Evolutionary conservation across 202 grass and related monocot genomes (phyloP).

Genomic region (Elaeis oleifera): DNA sequence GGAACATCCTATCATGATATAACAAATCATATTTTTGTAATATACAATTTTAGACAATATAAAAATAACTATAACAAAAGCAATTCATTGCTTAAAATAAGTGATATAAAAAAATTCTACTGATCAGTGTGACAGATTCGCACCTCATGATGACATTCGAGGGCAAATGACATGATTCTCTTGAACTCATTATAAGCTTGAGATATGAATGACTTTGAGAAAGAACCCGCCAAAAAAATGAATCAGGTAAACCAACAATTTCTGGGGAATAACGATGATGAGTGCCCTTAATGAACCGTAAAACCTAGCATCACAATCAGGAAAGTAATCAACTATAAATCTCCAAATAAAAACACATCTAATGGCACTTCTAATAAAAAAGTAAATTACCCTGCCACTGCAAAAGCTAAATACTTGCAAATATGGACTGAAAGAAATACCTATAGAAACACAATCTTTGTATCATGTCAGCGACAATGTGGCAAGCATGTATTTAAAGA

Average conservation of each 20-base stretch:
- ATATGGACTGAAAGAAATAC: too few relatives aligned
- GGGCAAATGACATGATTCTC: constrained; percentile 31
- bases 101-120: neutral
- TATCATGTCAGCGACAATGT: too few relatives aligned
- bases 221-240: constrained; percentile 54
- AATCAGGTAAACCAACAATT: constrained; percentile 24
- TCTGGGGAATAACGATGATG: constrained; percentile 12
- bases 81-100: neutral
- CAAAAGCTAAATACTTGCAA: too few relatives aligned
- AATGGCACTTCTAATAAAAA: too few relatives aligned
- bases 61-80: neutral
- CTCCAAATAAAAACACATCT: too few relatives aligned
- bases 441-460: too few relatives aligned
- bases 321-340: too few relatives aligned
- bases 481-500: too few relatives aligned
- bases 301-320: constrained; percentile 24
- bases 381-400: too few relatives aligned
- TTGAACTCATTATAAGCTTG: constrained; percentile 40
- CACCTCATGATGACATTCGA: constrained; percentile 49
- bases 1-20: too few relatives aligned
- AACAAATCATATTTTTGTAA: too few relatives aligned
- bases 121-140: constrained; percentile 2
- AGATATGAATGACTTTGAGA: constrained; percentile 37
- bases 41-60: too few relatives aligned
- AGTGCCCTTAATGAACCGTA: constrained; percentile 33